Evolutionary conservation across 1,284 basidiomycete genomes (phyloP).

Genomic region (Leccinum glutinopallens): DNA sequence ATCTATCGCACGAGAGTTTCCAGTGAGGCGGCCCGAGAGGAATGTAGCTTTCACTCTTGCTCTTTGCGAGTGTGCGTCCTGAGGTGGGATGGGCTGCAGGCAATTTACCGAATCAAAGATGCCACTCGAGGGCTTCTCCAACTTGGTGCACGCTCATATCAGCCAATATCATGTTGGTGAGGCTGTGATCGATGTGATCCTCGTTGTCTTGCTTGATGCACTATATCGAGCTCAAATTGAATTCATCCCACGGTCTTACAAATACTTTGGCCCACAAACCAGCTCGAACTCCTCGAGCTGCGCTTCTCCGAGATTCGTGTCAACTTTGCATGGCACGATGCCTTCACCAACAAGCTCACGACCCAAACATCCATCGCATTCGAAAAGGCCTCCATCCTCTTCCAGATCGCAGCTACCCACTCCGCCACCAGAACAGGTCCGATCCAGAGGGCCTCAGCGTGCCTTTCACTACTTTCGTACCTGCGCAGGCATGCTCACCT

Average conservation of each 20-base stretch:
- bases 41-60: too few relatives aligned
- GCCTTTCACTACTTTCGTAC: conserved; percentile 92
- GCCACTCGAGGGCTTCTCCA: too few relatives aligned
- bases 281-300: conserved; percentile 95
- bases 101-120: too few relatives aligned
- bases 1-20: too few relatives aligned
- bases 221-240: too few relatives aligned
- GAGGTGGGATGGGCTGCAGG: too few relatives aligned
- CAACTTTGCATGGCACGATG: conserved; percentile 95
- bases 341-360: conserved; percentile 91
- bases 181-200: too few relatives aligned
- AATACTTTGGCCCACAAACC: conserved; percentile 99
- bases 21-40: too few relatives aligned
- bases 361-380: conserved; percentile 96
- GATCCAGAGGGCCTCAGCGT: conserved; percentile 92
- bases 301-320: conserved; percentile 96
- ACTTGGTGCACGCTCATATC: too few relatives aligned
- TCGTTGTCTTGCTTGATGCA: too few relatives aligned
- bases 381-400: conserved; percentile 97
- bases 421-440: conserved; percentile 82
- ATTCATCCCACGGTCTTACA: conserved; percentile 54
- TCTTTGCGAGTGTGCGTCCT: too few relatives aligned
- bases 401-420: conserved; percentile 94
- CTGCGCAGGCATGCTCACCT: conserved; percentile 95
- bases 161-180: too few relatives aligned